Percentiles rank a stretch among this genome's conserved stretches.
These are phyloP conservation scores for Kodamaea ohmeri DNA, from an alignment of 1,139 yeast genomes.

Conservation along the genomic window DNA sequence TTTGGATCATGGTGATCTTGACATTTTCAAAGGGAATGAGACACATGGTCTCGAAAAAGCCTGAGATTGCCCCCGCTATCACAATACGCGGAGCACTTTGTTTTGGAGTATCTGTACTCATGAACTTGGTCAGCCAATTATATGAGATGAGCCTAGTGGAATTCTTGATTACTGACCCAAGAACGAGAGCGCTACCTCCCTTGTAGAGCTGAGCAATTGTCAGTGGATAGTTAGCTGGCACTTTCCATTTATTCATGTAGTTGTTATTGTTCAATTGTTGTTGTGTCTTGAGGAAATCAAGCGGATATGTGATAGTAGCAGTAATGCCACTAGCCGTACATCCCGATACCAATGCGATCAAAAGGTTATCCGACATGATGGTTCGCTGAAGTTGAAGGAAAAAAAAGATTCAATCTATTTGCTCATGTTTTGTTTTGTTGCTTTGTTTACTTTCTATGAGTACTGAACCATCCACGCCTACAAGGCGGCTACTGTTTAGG, in stretches of 20 bases:
- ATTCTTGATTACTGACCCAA: conserved; percentile 74
- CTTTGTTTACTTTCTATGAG: conserved; percentile 4
- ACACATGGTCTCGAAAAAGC: conserved; percentile 74
- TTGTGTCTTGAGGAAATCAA: conserved; percentile 78
- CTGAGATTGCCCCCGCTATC: conserved; percentile 86
- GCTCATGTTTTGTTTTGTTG: background rate
- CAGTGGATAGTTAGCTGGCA: conserved; percentile 40
- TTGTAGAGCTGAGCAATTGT: conserved; percentile 50
- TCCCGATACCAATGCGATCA: conserved; percentile 73
- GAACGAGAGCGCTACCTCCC: conserved; percentile 78
- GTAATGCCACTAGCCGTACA: conserved; percentile 71
- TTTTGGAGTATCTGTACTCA: conserved; percentile 52
- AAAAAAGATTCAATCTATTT: conserved; percentile 1
- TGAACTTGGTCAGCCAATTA: conserved; percentile 71
- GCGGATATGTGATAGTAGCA: conserved; percentile 74
- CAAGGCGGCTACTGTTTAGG: conserved; percentile 14
- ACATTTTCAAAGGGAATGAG: conserved; percentile 90
- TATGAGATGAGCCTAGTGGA: conserved; percentile 70
- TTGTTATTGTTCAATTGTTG: conserved; percentile 55
- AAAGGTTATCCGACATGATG: conserved; percentile 27
- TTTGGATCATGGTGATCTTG: conserved; percentile 83
- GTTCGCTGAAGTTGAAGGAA: background rate
- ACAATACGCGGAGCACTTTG: conserved; percentile 70
- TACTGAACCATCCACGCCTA: conserved; percentile 32
- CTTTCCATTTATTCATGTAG: conserved; percentile 36